Conservation (phyloP, 2,329 filamentous ascomycete species). For the Ophiostoma sp. region DNA sequence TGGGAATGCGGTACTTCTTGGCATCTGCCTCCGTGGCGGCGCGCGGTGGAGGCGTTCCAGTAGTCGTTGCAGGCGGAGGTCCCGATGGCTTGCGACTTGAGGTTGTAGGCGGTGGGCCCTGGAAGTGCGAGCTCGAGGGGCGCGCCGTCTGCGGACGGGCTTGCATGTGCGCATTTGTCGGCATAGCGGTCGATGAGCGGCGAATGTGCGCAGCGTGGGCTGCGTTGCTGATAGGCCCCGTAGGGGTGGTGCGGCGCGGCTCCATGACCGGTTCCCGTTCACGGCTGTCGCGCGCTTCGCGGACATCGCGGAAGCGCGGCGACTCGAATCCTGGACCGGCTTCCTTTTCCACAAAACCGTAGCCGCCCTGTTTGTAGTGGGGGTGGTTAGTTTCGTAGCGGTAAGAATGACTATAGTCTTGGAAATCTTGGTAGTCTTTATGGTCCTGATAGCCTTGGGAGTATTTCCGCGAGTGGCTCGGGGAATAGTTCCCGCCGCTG, state of each 20-base stretch:
- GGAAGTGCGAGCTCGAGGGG: conserved; percentile 40
- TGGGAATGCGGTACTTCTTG: conserved; percentile 66
- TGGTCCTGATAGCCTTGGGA: conserved; percentile 12
- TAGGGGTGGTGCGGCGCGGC: conserved; percentile 35
- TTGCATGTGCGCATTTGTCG: conserved; percentile 32
- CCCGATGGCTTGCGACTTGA: conserved; percentile 27
- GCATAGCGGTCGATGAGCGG: conserved; percentile 25
- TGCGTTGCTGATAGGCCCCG: background rate
- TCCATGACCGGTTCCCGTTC: conserved; percentile 25
- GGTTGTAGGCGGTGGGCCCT: conserved; percentile 32
- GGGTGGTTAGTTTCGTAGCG: conserved; percentile 55
- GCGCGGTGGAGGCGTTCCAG: conserved; percentile 34
- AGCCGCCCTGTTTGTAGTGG: conserved; percentile 46
- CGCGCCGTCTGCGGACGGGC: conserved; percentile 50
- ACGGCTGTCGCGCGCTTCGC: conserved; percentile 9
- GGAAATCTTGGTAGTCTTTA: conserved; percentile 5
- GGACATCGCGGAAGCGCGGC: conserved; percentile 38
- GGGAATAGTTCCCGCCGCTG: background rate
- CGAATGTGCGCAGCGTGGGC: conserved; percentile 31
- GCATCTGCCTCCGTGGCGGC: conserved; percentile 57
- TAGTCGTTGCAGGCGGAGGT: conserved; percentile 24
- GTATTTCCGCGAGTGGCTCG: conserved; percentile 17
- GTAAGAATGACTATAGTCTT: conserved; percentile 29
- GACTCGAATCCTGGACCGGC: conserved; percentile 39
- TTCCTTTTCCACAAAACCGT: conserved; percentile 33